Percentiles rank a stretch among this genome's conserved stretches.
Conservation (phyloP, 768 basidiomycete species). For the Termitomyces sp. region DNA sequence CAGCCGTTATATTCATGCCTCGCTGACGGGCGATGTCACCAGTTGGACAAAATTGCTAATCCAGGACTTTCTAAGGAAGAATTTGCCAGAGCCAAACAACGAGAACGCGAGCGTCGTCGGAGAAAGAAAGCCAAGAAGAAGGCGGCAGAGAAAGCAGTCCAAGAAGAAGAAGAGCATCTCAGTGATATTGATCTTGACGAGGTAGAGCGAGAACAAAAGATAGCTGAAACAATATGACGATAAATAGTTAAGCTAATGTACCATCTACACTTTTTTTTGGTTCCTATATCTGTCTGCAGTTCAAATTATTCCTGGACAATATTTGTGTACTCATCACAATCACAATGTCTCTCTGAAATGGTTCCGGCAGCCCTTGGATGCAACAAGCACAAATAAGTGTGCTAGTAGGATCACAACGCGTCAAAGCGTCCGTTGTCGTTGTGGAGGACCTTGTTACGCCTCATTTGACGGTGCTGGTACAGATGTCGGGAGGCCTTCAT, state of each 20-base stretch:
- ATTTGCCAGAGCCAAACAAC: constrained; percentile 62
- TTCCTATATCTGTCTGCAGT: too few relatives aligned
- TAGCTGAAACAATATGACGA: background rate
- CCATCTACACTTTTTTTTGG: too few relatives aligned
- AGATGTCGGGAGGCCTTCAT: constrained; percentile 52
- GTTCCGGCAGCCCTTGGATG: background rate
- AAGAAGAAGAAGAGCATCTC: constrained; percentile 10
- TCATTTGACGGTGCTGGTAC: background rate
- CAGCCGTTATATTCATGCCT: constrained; percentile 1
- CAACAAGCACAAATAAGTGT: constrained; percentile 11
- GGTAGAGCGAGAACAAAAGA: background rate
- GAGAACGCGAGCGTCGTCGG: constrained; percentile 68
- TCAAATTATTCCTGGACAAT: too few relatives aligned
- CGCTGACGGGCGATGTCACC: constrained; percentile 16
- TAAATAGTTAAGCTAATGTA: too few relatives aligned
- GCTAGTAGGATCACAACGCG: constrained; percentile 5
- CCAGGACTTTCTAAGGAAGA: constrained; percentile 74
- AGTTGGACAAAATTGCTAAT: constrained; percentile 71
- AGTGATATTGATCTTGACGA: background rate
- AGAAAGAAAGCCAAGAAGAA: constrained; percentile 79
- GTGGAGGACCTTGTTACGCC: background rate
- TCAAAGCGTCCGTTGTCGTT: background rate
- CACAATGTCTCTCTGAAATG: too few relatives aligned
- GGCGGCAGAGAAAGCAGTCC: constrained; percentile 24
- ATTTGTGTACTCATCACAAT: too few relatives aligned